These are phyloP conservation scores for Chenopodium album DNA, from an alignment of 148 eudicot species.

Conservation along the genomic window DNA sequence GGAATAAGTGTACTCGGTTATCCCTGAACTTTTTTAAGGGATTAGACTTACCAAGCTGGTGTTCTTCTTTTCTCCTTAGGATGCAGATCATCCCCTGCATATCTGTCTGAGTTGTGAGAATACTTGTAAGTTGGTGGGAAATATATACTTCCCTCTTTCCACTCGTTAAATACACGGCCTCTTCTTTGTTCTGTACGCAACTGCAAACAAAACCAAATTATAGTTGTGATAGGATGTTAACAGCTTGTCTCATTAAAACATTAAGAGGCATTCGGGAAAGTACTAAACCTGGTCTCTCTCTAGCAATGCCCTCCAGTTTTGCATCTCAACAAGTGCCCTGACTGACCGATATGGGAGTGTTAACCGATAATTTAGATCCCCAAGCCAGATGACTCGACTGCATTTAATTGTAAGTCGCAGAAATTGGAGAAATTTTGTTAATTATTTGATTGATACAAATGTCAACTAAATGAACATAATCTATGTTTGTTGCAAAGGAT, in stretches of 20 bases:
- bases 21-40: neutral
- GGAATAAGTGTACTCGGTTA: neutral
- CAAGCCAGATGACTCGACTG: constrained; percentile 97
- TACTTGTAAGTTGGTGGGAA: constrained; percentile 98
- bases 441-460: neutral
- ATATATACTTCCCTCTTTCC: constrained; percentile 94
- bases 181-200: constrained; percentile 77
- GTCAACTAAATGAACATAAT: neutral
- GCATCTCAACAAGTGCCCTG: constrained; percentile 95
- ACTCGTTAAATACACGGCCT: constrained; percentile 78
- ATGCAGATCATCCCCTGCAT: constrained; percentile 79
- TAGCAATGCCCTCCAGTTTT: constrained; percentile 90
- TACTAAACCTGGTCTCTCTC: constrained; percentile 82
- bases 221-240: neutral
- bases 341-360: constrained; percentile 88
- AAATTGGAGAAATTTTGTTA: neutral
- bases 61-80: constrained; percentile 90
- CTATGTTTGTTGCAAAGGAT: neutral
- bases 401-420: constrained; percentile 14
- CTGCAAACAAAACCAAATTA: constrained; percentile 37
- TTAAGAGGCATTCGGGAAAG: neutral
- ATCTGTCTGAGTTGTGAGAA: constrained; percentile 87
- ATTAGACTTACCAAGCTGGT: constrained; percentile 81
- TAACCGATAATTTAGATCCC: constrained; percentile 89
- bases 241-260: neutral